These are phyloP conservation scores for Ceratorhiza oryzae-sativae DNA, from an alignment of 1,284 basidiomycete genomes.

Conservation along the genomic window DNA sequence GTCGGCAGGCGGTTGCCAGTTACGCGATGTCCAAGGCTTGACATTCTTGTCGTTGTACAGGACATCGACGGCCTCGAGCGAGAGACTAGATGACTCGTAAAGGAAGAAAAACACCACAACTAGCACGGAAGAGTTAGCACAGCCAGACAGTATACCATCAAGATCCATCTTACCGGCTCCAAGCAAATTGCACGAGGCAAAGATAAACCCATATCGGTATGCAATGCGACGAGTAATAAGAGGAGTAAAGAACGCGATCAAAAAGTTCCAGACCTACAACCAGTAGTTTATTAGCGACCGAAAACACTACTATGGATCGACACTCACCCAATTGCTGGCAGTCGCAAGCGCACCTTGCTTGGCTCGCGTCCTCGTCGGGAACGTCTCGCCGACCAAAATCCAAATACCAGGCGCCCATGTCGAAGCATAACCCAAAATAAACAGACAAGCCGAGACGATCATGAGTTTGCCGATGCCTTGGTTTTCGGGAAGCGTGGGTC, in stretches of 20 bases:
- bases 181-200: conserved; percentile 60
- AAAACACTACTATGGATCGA: neutral
- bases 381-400: conserved; percentile 80
- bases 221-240: conserved; percentile 65
- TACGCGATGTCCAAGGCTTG: conserved; percentile 70
- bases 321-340: conserved; percentile 60
- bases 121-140: too few species aligned
- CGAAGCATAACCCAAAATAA: conserved; percentile 78
- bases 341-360: conserved; percentile 79
- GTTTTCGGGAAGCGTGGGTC: conserved; percentile 57
- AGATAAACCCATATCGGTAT: conserved; percentile 69
- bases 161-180: conserved; percentile 56
- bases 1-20: conserved; percentile 49
- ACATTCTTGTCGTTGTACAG: conserved; percentile 77
- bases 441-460: conserved; percentile 80
- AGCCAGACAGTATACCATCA: too few species aligned
- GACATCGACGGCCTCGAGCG: conserved; percentile 73
- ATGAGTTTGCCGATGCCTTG: conserved; percentile 66
- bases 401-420: conserved; percentile 79
- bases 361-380: conserved; percentile 75
- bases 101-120: conserved; percentile 78
- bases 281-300: neutral
- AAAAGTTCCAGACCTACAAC: conserved; percentile 61
- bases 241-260: conserved; percentile 77
- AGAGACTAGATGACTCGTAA: conserved; percentile 75